Percentiles rank a stretch among this genome's conserved stretches.
Evolutionary conservation across 768 basidiomycete species (phyloP).

Genomic region (Pulveroboletus ravenelii): DNA sequence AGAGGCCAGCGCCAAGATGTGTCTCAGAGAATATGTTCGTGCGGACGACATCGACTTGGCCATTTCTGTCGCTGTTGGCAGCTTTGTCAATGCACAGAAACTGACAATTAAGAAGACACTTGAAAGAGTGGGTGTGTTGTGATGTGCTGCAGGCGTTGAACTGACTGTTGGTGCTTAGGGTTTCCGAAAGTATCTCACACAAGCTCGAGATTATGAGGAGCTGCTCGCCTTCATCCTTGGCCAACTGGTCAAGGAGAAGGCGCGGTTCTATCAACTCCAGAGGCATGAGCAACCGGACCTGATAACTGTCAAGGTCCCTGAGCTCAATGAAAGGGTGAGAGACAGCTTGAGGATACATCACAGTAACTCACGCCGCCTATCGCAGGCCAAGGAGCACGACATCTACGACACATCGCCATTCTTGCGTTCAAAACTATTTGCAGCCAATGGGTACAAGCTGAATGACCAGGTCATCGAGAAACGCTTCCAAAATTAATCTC

Average conservation of each 20-base stretch:
- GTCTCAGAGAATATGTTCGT: constrained; percentile 91
- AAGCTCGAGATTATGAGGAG: constrained; percentile 95
- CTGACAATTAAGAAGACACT: constrained; percentile 98
- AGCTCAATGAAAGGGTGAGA: constrained; percentile 84
- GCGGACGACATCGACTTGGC: constrained; percentile 96
- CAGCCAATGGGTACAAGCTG: constrained; percentile 82
- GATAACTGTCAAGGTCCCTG: constrained; percentile 69
- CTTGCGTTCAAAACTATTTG: constrained; percentile 78
- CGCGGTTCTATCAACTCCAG: constrained; percentile 75
- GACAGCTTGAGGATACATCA: background rate
- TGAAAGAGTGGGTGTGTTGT: constrained; percentile 58
- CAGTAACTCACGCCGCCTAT: constrained; percentile 6
- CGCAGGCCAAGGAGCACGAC: constrained; percentile 91
- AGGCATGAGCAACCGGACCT: constrained; percentile 72
- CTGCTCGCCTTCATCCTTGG: constrained; percentile 92
- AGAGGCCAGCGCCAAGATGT: constrained; percentile 98
- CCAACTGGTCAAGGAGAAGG: constrained; percentile 88
- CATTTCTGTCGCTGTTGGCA: constrained; percentile 90
- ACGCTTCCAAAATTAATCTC: constrained; percentile 46
- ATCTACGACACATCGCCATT: constrained; percentile 89
- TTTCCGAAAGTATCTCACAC: constrained; percentile 96
- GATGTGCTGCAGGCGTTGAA: background rate
- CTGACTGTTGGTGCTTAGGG: constrained; percentile 46
- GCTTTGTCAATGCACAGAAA: constrained; percentile 96
- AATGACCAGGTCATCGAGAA: constrained; percentile 67